Evolutionary conservation across 2,329 filamentous ascomycete species (phyloP).

Genomic region (Didymella lethalis): DNA sequence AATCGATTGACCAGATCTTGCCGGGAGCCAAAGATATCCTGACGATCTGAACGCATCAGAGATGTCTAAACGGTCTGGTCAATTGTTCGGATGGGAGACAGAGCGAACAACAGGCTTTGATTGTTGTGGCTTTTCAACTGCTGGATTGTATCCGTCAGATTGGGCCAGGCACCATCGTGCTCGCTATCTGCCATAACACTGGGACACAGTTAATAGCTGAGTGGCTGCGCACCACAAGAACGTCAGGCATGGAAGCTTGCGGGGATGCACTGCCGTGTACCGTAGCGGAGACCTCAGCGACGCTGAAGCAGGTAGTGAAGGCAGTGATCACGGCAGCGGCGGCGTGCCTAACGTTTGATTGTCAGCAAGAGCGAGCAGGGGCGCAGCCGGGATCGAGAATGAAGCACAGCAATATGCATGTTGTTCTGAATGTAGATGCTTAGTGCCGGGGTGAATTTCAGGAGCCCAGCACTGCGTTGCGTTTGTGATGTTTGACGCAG

Average conservation of each 20-base stretch:
- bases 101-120: background rate
- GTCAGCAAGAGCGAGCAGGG: slow-evolving; percentile 14
- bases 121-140: background rate
- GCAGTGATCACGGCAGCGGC: slow-evolving; percentile 26
- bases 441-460: slow-evolving; percentile 15
- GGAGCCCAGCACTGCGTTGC: slow-evolving; percentile 12
- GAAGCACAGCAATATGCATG: slow-evolving; percentile 16
- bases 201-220: slow-evolving; percentile 30
- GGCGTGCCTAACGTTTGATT: slow-evolving; percentile 20
- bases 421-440: slow-evolving; percentile 19
- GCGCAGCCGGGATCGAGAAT: slow-evolving; percentile 26
- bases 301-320: slow-evolving; percentile 23
- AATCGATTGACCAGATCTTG: background rate
- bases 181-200: slow-evolving; percentile 27
- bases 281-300: slow-evolving; percentile 29
- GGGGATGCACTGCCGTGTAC: slow-evolving; percentile 15
- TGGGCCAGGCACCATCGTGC: slow-evolving; percentile 23
- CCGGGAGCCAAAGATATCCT: background rate
- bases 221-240: slow-evolving; percentile 5
- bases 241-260: slow-evolving; percentile 13
- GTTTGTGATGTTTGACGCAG: slow-evolving; percentile 23
- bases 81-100: background rate
- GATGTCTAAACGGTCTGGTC: background rate
- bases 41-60: background rate
- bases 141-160: background rate